Conservation (phyloP, 352 stramenopile species). For the Thraustochytrium sp. region DNA sequence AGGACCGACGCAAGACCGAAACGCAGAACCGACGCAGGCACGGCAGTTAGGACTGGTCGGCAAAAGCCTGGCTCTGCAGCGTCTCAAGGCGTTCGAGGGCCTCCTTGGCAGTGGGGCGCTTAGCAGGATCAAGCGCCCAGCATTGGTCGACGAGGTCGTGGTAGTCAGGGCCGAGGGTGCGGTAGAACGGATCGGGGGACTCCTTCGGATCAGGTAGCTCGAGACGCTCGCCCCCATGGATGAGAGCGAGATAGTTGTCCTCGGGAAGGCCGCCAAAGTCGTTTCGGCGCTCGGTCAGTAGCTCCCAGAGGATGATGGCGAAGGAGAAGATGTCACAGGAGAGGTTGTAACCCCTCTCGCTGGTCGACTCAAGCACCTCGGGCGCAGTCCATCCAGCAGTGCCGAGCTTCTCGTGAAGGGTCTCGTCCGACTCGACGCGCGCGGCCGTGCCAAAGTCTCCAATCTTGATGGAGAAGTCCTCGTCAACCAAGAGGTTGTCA, state of each 20-base stretch:
- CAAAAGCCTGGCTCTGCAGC: too few species aligned
- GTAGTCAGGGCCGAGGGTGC: background rate
- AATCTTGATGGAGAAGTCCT: slow-evolving; percentile 79
- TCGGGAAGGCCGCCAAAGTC: background rate
- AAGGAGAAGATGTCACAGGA: slow-evolving; percentile 41
- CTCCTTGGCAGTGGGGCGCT: background rate
- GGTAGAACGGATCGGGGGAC: background rate
- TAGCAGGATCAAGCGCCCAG: background rate
- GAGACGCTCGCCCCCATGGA: background rate
- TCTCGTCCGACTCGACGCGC: background rate
- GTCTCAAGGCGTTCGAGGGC: too few species aligned
- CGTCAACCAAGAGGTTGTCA: slow-evolving; percentile 70
- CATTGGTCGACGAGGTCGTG: too few species aligned
- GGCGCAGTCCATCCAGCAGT: slow-evolving; percentile 66
- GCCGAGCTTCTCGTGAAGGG: slow-evolving; percentile 14
- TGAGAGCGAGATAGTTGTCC: background rate
- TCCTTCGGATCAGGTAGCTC: too few species aligned
- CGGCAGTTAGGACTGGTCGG: too few species aligned
- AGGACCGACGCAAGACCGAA: too few species aligned
- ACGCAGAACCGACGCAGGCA: too few species aligned
- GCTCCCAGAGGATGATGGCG: slow-evolving; percentile 53
- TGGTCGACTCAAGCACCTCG: slow-evolving; percentile 55
- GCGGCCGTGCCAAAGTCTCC: slow-evolving; percentile 87
- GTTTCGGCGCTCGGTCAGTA: background rate
- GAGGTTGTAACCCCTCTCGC: background rate